Evolutionary conservation across 352 stramenopile species (phyloP), one percentile per base, ranked within the genome.

Genomic region (Phytophthora megakarya): DNA sequence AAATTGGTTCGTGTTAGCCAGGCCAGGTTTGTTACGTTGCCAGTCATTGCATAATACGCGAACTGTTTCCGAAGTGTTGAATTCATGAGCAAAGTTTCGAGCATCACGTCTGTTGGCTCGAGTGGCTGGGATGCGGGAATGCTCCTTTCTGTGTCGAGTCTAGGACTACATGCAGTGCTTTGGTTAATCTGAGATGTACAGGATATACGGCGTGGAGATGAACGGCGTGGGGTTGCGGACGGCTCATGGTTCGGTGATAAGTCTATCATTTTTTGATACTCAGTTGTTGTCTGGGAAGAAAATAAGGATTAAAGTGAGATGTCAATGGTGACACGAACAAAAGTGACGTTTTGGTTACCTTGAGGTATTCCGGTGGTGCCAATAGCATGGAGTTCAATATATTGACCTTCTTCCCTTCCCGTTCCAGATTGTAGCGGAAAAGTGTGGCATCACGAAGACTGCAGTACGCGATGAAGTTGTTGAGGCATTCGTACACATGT

Each of bases 401-500:
- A 46, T 90, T 68, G 8, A 90, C 78, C 37, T 72, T 52, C 33
- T 83, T 81, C 4, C 79, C 79, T 18, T 80, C 76, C 26, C 69
- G 66, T 33, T 88, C 81, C 2, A 90, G 61, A 19, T 89, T 84
- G 42, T 79, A 73, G 5, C 81, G 70, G n/a, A 89, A 76, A 5
- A 74, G 57, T 3, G 65, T 73, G 10, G 65, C 64, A 30, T 89
- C 70, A 11, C 68, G 67, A 3, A 86, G 68, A 19, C 51, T 72
- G 35, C 80, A 81, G 52, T 85, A 78, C 13, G 65, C 65, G 44
- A 90, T 75, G 26, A 90, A 87, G 57, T 81, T 88, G 57, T 51
- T 69, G 19, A 92, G 73, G 35, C 71, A 89, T 49, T 89, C 74
- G 44, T 90, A 88, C 1, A 92, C 84, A 47, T 88, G 70, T 66